Evolutionary conservation across 768 basidiomycete genomes (phyloP).

Genomic region (Phlegmacium glaucopus): DNA sequence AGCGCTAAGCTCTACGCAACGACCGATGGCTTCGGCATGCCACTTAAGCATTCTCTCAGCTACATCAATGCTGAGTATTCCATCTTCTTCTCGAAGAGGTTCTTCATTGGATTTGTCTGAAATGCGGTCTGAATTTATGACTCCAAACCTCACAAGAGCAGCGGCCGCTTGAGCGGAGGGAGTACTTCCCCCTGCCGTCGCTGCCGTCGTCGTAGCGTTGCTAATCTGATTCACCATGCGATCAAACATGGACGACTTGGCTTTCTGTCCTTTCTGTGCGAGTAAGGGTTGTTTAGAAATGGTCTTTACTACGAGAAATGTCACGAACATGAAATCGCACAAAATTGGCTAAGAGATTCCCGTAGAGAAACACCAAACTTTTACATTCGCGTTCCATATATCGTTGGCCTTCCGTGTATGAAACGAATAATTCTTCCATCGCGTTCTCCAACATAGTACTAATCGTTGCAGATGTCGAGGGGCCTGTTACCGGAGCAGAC

Average conservation of each 20-base stretch:
- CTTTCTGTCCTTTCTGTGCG: constrained; percentile 56
- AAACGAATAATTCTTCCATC: constrained; percentile 94
- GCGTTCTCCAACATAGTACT: constrained; percentile 90
- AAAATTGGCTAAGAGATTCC: constrained; percentile 66
- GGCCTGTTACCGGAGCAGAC: constrained; percentile 38
- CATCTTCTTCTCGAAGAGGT: constrained; percentile 76
- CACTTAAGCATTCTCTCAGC: constrained; percentile 93
- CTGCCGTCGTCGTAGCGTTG: constrained; percentile 61
- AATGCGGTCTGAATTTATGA: constrained; percentile 55
- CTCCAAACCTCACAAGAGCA: constrained; percentile 85
- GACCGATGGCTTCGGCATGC: constrained; percentile 96
- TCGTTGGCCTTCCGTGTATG: constrained; percentile 86
- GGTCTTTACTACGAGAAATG: neutral
- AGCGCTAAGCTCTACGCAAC: constrained; percentile 87
- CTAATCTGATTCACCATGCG: constrained; percentile 89
- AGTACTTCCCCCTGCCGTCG: constrained; percentile 53
- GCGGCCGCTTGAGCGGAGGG: constrained; percentile 85
- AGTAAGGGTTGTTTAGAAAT: constrained; percentile 22
- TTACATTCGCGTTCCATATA: constrained; percentile 92
- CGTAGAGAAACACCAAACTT: constrained; percentile 77
- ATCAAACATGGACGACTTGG: constrained; percentile 81
- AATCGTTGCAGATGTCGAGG: constrained; percentile 55
- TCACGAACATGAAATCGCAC: constrained; percentile 83
- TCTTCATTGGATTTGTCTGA: constrained; percentile 62
- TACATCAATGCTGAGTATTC: constrained; percentile 65